phyloP scores from a whole-genome alignment of 768 basidiomycete genomes.

The Imleria badia region DNA sequence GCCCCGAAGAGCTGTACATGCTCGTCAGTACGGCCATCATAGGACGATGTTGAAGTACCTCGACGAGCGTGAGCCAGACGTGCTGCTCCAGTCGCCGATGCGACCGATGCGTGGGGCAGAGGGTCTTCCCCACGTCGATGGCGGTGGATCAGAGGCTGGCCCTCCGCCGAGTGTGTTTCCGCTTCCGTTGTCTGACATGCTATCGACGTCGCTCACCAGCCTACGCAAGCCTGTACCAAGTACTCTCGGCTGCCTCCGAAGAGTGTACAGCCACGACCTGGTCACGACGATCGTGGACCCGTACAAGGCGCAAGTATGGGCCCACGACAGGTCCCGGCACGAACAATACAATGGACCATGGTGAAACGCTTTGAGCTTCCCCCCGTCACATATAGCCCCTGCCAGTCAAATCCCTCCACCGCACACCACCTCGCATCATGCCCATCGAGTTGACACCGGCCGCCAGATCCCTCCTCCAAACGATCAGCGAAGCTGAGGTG shows the following conservation, averaged over 20 bases:
- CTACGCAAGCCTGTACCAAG: background rate
- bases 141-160: constrained; percentile 44
- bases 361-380: too few species aligned
- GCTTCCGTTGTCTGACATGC: constrained; percentile 41
- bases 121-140: constrained; percentile 45
- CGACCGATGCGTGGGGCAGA: constrained; percentile 47
- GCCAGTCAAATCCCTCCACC: too few species aligned
- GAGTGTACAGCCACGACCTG: constrained; percentile 1
- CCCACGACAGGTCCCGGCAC: too few species aligned
- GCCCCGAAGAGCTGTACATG: constrained; percentile 17
- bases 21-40: background rate
- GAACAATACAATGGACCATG: too few species aligned
- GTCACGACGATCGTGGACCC: too few species aligned
- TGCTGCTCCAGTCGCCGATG: constrained; percentile 48
- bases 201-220: background rate
- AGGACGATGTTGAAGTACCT: constrained; percentile 7
- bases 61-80: constrained; percentile 21
- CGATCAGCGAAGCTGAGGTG: too few species aligned
- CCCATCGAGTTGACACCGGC: too few species aligned
- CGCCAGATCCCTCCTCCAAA: too few species aligned
- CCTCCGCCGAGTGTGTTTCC: constrained; percentile 53
- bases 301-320: too few species aligned
- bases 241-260: background rate
- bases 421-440: too few species aligned
- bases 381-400: too few species aligned